These are phyloP conservation scores for Chlorella sp. DNA, from an alignment of 139 green algal genomes.

Conservation along the genomic window DNA sequence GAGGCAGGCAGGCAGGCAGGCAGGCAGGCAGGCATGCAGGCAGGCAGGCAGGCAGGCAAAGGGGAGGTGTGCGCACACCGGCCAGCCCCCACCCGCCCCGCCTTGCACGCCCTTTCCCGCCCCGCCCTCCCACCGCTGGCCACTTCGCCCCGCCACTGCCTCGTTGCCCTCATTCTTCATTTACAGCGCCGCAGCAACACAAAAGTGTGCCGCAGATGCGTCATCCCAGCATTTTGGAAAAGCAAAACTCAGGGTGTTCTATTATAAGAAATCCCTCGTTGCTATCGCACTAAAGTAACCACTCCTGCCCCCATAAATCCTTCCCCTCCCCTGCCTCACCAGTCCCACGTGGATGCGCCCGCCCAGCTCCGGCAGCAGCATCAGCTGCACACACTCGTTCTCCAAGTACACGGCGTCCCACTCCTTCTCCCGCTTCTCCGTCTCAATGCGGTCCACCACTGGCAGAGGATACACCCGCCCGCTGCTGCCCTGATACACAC, in stretches of 20 bases:
- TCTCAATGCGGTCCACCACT: slow-evolving; percentile 1
- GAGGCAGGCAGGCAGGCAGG: not conserved
- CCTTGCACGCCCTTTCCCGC: too few relatives aligned
- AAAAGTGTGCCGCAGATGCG: too few relatives aligned
- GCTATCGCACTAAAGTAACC: not conserved
- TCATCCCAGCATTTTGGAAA: too few relatives aligned
- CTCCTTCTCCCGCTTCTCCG: not conserved
- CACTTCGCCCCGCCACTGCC: not conserved
- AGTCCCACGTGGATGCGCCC: slow-evolving; percentile 13
- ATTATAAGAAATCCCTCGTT: too few relatives aligned
- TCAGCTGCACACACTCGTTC: slow-evolving; percentile 20
- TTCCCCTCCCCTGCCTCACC: not conserved
- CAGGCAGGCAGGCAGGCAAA: not conserved
- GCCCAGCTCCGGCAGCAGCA: slow-evolving; percentile 22
- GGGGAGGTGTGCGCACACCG: too few relatives aligned
- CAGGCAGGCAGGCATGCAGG: not conserved
- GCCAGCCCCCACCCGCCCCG: too few relatives aligned
- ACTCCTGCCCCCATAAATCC: not conserved
- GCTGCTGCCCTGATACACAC: slow-evolving; percentile 25
- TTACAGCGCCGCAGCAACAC: too few relatives aligned
- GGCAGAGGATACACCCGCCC: slow-evolving; percentile 19
- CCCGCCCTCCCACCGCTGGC: too few relatives aligned
- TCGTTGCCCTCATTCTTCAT: too few relatives aligned
- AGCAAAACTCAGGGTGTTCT: too few relatives aligned
- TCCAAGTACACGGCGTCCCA: slow-evolving; percentile 22